Evolutionary conservation across 2,329 filamentous ascomycete species (phyloP), one percentile per base, ranked within the genome.

Genomic region (Metarhizium album): DNA sequence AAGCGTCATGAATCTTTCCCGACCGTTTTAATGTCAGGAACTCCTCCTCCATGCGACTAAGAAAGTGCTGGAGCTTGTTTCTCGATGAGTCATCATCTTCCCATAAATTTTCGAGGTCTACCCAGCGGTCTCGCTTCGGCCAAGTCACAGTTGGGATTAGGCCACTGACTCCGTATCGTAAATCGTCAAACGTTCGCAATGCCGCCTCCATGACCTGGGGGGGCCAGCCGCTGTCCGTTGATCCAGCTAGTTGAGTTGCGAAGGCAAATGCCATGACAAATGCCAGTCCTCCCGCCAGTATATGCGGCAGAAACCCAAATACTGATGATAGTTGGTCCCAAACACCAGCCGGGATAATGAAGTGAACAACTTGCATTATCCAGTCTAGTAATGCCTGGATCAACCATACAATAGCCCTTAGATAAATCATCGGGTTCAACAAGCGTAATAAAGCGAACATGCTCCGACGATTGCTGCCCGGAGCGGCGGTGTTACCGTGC

Each of bases 1-100:
- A 65, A 2, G 59, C 60, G 0, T 67, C 59, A 20, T 74, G 69
- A 1, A 70, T 57, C 9, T 64, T 61, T 3, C 55, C 56, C 3
- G 64, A 57, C 5, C 62, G 57, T 20, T 60, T 60, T 45, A 71
- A 48, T 4, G 57, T 49, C 6, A 60, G 55, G 4, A 70, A 54
- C 27, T 64, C 63, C 8, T 61, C 59, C 23, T 63, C 57, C 45
- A 66, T 61, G 35, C 59, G 58, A 38, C 56, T 60, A 23, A 61
- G 43, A 42, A 58, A 60, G 14, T 56, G 52, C 3, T 60, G 56
- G 3, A 62, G 48, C 8, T 56, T 53, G 20, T 55, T 56, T 8
- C 50, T 51, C 9, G 58, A 53, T 3, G 57, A 49, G 14, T 55
- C 55, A 4, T 58, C 53, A 43, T 54, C 46, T 13, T 56, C 52